phyloP scores from a whole-genome alignment of 2,329 filamentous ascomycete genomes.

The Microdochium paspali region DNA sequence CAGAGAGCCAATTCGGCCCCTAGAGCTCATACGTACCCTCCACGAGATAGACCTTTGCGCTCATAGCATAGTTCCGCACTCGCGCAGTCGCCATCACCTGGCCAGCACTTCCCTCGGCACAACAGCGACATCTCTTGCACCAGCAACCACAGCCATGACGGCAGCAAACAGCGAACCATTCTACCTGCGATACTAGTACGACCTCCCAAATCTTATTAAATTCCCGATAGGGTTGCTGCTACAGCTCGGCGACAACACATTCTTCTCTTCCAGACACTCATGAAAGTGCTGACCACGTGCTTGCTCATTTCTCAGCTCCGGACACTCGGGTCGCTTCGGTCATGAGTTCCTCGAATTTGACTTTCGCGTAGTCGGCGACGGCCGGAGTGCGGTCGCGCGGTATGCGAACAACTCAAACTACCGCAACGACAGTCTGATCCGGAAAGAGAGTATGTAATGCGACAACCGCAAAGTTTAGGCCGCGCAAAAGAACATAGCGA shows the following conservation, averaged over 20 bases:
- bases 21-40: too few species aligned
- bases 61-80: too few species aligned
- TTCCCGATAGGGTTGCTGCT: too few species aligned
- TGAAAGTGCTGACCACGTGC: constrained; percentile 17
- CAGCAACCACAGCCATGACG: constrained; percentile 7
- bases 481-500: not conserved
- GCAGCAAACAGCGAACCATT: constrained; percentile 69
- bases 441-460: constrained; percentile 83
- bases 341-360: constrained; percentile 99
- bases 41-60: too few species aligned
- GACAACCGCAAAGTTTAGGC: not conserved
- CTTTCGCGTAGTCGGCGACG: constrained; percentile 85
- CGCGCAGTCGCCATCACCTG: too few species aligned
- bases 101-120: not conserved
- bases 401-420: constrained; percentile 99
- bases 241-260: too few species aligned
- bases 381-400: constrained; percentile 83
- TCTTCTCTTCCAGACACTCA: too few species aligned
- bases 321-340: constrained; percentile 92
- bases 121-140: not conserved
- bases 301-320: constrained; percentile 56
- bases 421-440: constrained; percentile 93
- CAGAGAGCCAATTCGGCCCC: too few species aligned
- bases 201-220: constrained; percentile 7
- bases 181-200: constrained; percentile 96